A percentile compares a stretch with the other conserved stretches of the same genome.
Evolutionary conservation across 2,329 filamentous ascomycete species (phyloP).

Genomic region (Chalaropsis ovoidea): DNA sequence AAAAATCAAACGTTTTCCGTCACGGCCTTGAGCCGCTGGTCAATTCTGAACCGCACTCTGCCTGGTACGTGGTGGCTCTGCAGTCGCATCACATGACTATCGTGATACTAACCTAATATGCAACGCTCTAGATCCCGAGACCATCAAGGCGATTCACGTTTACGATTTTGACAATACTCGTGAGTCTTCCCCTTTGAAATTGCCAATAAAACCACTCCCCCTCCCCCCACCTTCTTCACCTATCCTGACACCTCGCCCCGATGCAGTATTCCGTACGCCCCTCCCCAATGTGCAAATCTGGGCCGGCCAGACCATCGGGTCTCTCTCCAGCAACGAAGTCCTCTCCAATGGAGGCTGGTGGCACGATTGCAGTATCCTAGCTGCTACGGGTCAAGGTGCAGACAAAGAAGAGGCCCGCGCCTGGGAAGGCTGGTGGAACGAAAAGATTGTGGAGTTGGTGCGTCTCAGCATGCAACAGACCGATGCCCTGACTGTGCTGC

Average conservation of each 20-base stretch:
- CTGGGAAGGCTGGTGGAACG: constrained; percentile 97
- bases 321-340: constrained; percentile 62
- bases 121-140: constrained; percentile 42
- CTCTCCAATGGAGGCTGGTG: constrained; percentile 89
- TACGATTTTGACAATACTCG: constrained; percentile 98
- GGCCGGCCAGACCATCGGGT: constrained; percentile 66
- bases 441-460: constrained; percentile 73
- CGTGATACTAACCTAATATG: not conserved
- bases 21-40: constrained; percentile 24
- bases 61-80: constrained; percentile 11
- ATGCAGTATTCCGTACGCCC: constrained; percentile 75
- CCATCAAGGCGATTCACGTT: constrained; percentile 73
- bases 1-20: constrained; percentile 23
- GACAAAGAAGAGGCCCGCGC: constrained; percentile 71
- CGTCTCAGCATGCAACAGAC: constrained; percentile 71
- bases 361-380: constrained; percentile 82
- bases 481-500: constrained; percentile 70
- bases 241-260: constrained; percentile 20
- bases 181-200: constrained; percentile 36
- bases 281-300: constrained; percentile 82
- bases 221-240: not conserved
- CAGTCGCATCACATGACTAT: not conserved
- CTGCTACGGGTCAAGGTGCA: constrained; percentile 71
- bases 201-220: not conserved
- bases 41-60: constrained; percentile 19